Base-by-base conservation (phyloP, 2,329 filamentous ascomycete species). In the Xylaria sp. region DNA sequence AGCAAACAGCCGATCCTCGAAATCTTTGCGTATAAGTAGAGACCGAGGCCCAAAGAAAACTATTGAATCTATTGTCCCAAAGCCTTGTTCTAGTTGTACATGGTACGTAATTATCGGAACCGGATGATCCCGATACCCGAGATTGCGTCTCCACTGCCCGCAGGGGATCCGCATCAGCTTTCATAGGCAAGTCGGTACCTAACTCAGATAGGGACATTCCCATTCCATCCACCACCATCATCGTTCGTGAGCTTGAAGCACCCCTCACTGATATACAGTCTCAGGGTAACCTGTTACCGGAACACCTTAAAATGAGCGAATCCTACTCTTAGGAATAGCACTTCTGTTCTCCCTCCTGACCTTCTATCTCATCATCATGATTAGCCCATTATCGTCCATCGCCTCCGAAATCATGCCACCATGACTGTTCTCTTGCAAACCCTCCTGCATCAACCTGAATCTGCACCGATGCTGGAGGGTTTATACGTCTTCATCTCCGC, bases 91-190 rank as follows among this genome's bases (percentile, higher is more conserved):
- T 3, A 28, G 28, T 38, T 11, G 36, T 38, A 17, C n/a, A 4
- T 28, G 4, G 26, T 33, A 33, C 1, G 17, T 38, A 36, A 36
- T 5, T 20, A 54, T 38, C 28, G 51, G 40, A 17, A n/a, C 6
- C 65, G 65, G 65, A 44, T 48, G 57, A 67, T 64, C 56, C 17
- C 3, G n/a, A 26, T 10, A 2, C 59, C 65, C 65, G 65, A 56
- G 33, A 40, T 63, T 53, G 38, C 33, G 15, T 61, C 48, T 1
- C 51, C 42, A 31, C 57, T 53, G 40, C 5, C 17, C 20, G 17
- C n/a, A 36, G 33, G 42, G 59, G 65, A 17, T 26, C 59, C 42
- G n/a, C 38, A 23, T 38, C 53, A 54, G 59, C 53, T 53, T 46
- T 38, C 36, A 11, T 38, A 38, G 44, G 26, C 44, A 48, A 62